Evolutionary conservation across 345 rosid genomes (phyloP), one percentile per base, ranked within the genome.

Genomic region (Dimocarpus longan): DNA sequence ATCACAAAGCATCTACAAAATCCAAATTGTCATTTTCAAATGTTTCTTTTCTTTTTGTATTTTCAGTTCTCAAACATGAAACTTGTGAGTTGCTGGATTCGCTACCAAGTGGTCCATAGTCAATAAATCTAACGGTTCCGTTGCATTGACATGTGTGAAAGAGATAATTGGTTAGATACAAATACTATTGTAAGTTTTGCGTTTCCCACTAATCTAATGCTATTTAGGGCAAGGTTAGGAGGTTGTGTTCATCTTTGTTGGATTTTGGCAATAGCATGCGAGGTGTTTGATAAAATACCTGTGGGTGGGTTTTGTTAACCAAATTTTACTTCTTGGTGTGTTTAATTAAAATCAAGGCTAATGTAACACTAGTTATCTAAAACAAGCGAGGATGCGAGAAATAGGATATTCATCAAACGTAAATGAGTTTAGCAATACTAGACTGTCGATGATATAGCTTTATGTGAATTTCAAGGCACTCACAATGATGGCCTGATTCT

Each of bases 1-100:
- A 40, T 68, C 71, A 75, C 85, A 73, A 67, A 76, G 22, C 78
- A 59, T n/a, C n/a, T n/a, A n/a, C n/a, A n/a, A n/a, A n/a, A n/a
- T n/a, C n/a, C n/a, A n/a, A n/a, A n/a, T n/a, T n/a, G 22, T 6
- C 7, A 5, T 57, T 10, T n/a, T n/a, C n/a, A n/a, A 18, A 7
- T 57, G n/a, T 5, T 7, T 8, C 10, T n/a, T 6, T 57, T 18
- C 15, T 48, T 48, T 13, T 50, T 50, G 18, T 50, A 4, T 50
- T 50, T 16, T 50, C 13, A 16, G 10, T 21, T 57, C n/a, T 56
- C 63, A 57, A 57, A 57, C 63, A 2, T 21, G 63, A 57, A 19
- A 9, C 24, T 21, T 57, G 63, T 21, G 63, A 18, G 21, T 8
- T 57, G 19, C 56, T 50, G 56, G 56, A 50, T 11, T 50, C 15